Percentiles rank a stretch among this genome's conserved stretches.
Conservation (phyloP, 2,329 filamentous ascomycete genomes). For the Fusarium gaditjirri region DNA sequence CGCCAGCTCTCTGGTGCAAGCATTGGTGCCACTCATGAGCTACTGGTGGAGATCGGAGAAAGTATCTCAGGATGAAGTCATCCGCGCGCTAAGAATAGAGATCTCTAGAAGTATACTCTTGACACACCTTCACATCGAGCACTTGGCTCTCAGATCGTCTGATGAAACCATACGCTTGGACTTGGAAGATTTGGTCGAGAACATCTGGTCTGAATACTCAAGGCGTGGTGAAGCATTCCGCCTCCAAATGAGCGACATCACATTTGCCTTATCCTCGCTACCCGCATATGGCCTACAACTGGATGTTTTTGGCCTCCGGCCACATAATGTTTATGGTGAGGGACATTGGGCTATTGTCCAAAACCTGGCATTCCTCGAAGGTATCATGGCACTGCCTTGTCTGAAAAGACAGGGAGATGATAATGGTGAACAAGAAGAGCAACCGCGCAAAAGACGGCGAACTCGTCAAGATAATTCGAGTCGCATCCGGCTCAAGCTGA, state of each 20-base stretch:
- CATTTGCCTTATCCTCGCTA: slow-evolving; percentile 61
- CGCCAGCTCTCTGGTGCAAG: slow-evolving; percentile 67
- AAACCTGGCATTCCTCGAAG: slow-evolving; percentile 67
- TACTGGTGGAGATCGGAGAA: slow-evolving; percentile 82
- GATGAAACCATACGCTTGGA: slow-evolving; percentile 54
- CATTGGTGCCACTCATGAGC: slow-evolving; percentile 76
- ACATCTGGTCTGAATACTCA: slow-evolving; percentile 82
- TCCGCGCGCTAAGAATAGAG: slow-evolving; percentile 76
- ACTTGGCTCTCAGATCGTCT: slow-evolving; percentile 59
- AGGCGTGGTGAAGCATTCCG: slow-evolving; percentile 75
- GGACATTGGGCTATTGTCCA: slow-evolving; percentile 70
- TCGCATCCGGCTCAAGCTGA: slow-evolving; percentile 61
- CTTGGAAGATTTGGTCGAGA: slow-evolving; percentile 74
- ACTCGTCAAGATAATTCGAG: slow-evolving; percentile 53
- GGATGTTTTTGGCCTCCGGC: slow-evolving; percentile 63
- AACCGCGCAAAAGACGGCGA: slow-evolving; percentile 64
- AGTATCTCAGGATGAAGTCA: slow-evolving; percentile 67
- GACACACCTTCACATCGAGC: slow-evolving; percentile 71
- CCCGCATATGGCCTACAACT: slow-evolving; percentile 58
- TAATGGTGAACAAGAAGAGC: slow-evolving; percentile 50
- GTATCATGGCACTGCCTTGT: slow-evolving; percentile 51
- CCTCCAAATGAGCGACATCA: slow-evolving; percentile 81
- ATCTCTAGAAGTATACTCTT: slow-evolving; percentile 78
- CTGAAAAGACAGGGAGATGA: slow-evolving; percentile 39
- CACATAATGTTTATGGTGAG: slow-evolving; percentile 65